These are phyloP conservation scores for Elsinoe perseae DNA, from an alignment of 2,329 filamentous ascomycete genomes.

Conservation along the genomic window DNA sequence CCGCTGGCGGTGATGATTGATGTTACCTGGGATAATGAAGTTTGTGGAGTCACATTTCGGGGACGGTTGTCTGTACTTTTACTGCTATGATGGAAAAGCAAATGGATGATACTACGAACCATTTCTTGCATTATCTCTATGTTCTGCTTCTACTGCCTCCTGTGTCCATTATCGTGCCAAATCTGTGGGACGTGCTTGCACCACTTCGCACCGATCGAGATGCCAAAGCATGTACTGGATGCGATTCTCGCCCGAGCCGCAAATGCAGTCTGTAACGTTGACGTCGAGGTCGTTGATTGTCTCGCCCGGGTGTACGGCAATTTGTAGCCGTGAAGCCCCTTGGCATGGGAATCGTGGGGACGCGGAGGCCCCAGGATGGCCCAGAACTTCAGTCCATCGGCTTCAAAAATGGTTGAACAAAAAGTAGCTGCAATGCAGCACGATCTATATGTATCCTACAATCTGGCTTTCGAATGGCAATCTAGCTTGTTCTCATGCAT, in stretches of 20 bases:
- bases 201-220: too few relatives aligned
- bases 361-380: background rate
- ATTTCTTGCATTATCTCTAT: too few relatives aligned
- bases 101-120: too few relatives aligned
- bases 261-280: background rate
- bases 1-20: background rate
- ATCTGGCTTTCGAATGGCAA: background rate
- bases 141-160: too few relatives aligned
- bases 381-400: too few relatives aligned
- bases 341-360: background rate
- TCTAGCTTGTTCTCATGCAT: background rate
- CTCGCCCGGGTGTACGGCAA: background rate
- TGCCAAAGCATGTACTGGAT: background rate
- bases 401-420: too few relatives aligned
- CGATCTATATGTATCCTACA: too few relatives aligned
- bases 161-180: too few relatives aligned
- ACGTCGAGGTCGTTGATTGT: too few relatives aligned
- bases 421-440: too few relatives aligned
- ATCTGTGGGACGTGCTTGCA: too few relatives aligned
- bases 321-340: background rate
- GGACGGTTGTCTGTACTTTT: background rate
- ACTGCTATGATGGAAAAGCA: background rate
- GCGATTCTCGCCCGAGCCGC: background rate
- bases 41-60: background rate
- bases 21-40: background rate